These are phyloP conservation scores for Tolypocladium cylindrosporum DNA, from an alignment of 2,329 filamentous ascomycete genomes.

Conservation along the genomic window DNA sequence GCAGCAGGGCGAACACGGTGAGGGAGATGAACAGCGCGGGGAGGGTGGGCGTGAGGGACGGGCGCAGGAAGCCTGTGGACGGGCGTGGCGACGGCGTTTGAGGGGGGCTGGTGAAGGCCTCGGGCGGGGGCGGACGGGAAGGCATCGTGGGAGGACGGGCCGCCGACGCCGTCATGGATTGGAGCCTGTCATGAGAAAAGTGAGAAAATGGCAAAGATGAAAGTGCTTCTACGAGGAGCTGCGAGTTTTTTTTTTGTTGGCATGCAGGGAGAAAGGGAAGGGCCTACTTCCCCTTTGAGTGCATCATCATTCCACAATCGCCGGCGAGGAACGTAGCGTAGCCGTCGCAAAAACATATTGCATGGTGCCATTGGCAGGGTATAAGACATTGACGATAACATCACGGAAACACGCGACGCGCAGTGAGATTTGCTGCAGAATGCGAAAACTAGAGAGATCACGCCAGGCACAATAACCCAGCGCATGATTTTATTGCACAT, in stretches of 20 bases:
- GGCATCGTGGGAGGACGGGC: not conserved
- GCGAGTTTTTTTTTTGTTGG: not conserved
- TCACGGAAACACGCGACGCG: not conserved
- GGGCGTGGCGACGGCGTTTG: not conserved
- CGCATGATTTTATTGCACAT: not conserved
- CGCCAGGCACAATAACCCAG: no score
- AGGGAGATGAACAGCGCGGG: slow-evolving; percentile 1
- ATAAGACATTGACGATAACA: not conserved
- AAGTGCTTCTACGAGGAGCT: not conserved
- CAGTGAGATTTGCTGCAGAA: not conserved
- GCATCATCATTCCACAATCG: not conserved
- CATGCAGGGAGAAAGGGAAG: not conserved
- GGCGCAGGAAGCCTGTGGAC: not conserved
- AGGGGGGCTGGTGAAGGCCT: not conserved
- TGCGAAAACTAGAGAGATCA: not conserved
- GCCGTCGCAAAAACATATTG: not conserved
- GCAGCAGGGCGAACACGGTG: not conserved
- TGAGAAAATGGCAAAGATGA: not conserved
- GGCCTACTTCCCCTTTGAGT: no score
- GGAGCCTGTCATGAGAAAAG: not conserved
- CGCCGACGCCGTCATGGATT: not conserved
- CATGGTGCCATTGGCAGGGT: not conserved
- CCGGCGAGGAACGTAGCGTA: not conserved
- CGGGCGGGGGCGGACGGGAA: not conserved
- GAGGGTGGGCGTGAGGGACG: not conserved